phyloP scores from a whole-genome alignment of 495 filamentous ascomycete species.

The Pyronema domesticum region DNA sequence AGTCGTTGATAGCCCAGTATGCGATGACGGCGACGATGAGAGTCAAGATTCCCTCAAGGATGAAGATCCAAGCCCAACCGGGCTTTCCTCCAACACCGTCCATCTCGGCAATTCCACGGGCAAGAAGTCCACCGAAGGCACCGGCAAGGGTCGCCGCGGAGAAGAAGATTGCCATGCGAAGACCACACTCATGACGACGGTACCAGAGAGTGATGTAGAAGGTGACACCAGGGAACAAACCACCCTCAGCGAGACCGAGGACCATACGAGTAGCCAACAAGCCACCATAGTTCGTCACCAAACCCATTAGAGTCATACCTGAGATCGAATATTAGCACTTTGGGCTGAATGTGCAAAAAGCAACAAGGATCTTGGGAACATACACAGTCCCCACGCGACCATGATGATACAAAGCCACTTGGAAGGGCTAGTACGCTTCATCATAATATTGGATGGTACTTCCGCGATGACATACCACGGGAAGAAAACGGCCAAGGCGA shows the following conservation, averaged over 20 bases:
- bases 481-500: conserved; percentile 48
- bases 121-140: conserved; percentile 50
- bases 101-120: conserved; percentile 48
- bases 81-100: conserved; percentile 32
- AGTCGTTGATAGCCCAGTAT: conserved; percentile 40
- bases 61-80: conserved; percentile 59
- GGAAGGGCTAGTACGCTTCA: conserved; percentile 45
- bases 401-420: conserved; percentile 41
- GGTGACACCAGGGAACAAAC: conserved; percentile 48
- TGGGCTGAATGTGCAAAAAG: conserved; percentile 36
- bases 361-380: conserved; percentile 50
- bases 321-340: conserved; percentile 16
- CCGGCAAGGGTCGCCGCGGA: conserved; percentile 34
- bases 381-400: conserved; percentile 37
- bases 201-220: conserved; percentile 74
- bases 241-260: conserved; percentile 47
- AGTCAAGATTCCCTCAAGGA: conserved; percentile 42
- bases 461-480: conserved; percentile 49
- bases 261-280: conserved; percentile 42
- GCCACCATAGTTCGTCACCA: conserved; percentile 35
- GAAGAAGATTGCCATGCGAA: conserved; percentile 52
- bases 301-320: conserved; percentile 40
- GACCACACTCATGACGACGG: conserved; percentile 39
- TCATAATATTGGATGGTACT: conserved; percentile 46
- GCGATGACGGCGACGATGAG: conserved; percentile 29